These are phyloP conservation scores for Solanum pennellii DNA, from an alignment of 257 asterid species.

Conservation along the genomic window DNA sequence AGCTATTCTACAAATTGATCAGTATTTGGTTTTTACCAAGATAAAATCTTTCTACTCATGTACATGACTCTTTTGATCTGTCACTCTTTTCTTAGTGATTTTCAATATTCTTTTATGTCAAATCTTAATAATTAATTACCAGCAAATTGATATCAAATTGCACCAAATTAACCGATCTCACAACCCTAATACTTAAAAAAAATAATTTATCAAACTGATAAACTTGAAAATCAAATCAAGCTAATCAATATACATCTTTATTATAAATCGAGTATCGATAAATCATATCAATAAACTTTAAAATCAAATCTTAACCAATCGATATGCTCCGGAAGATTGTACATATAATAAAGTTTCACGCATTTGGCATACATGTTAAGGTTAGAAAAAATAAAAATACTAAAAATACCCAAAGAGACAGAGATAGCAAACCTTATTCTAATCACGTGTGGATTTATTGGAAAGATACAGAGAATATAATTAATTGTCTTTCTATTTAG, in stretches of 20 bases:
- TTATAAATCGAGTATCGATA: no score
- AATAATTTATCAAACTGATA: no score
- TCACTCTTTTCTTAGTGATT: no score
- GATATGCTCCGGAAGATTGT: background rate
- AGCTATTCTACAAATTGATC: no score
- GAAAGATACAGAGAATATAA: background rate
- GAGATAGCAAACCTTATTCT: background rate
- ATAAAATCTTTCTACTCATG: background rate
- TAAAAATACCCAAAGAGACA: background rate
- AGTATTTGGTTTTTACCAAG: no score
- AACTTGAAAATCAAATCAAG: no score
- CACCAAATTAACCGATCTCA: no score
- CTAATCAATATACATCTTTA: rapidly evolving
- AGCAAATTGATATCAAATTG: no score
- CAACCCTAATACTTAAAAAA: no score
- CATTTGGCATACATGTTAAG: background rate
- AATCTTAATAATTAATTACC: no score
- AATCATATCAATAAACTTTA: no score
- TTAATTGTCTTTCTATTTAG: background rate
- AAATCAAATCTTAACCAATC: no score
- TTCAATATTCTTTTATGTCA: background rate
- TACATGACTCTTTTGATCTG: rapidly evolving
- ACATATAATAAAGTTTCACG: background rate
- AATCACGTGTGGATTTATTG: slow-evolving; percentile 4
- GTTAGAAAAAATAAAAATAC: background rate